Evolutionary conservation across 2,329 filamentous ascomycete species (phyloP), one percentile per base, ranked within the genome.

Genomic region (Fusarium sp.): DNA sequence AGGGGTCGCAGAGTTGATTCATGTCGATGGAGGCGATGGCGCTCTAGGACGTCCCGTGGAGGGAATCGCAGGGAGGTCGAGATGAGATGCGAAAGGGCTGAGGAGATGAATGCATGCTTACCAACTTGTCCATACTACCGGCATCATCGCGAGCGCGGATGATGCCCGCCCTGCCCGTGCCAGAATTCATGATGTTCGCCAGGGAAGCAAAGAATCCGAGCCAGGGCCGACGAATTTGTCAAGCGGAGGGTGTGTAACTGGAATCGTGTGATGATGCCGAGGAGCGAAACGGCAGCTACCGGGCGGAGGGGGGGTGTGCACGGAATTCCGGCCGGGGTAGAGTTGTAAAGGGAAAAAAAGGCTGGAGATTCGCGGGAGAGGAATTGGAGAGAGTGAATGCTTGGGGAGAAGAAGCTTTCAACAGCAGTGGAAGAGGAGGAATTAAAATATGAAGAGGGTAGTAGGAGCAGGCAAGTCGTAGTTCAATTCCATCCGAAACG

Each of bases 91-190:
- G 47, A 69, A 35, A 65, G 62, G 59, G 54, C 25, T 50, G 27
- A 52, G 66, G 66, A 71, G 30, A 52, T 67, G 66, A 71, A 65
- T 76, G 85, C 88, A 65, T 75, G 85, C 88, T 86, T 86, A 92
- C 90, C 85, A 91, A 84, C 80, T 87, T 88, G 74, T 89, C 88
- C 85, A 91, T 87, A 76, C 82, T 85, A 71, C 84, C 85, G 72
- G 85, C 87, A 82, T 87, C 86, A 61, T 87, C 84, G 71, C 85
- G 80, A 75, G 89, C 86, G 79, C 87, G 85, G 78, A 92, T 86
- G 75, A 90, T 82, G 79, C 89, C 89, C 78, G 88, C 89, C 83
- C 87, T 88, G 81, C 88, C 88, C 72, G 86, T 87, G 62, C 83
- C 80, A 68, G 82, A 79, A 80, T 84, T 81, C 83, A 84, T 84